Conservation (phyloP, 2,329 filamentous ascomycete species). For the Cryphonectria parasitica region DNA sequence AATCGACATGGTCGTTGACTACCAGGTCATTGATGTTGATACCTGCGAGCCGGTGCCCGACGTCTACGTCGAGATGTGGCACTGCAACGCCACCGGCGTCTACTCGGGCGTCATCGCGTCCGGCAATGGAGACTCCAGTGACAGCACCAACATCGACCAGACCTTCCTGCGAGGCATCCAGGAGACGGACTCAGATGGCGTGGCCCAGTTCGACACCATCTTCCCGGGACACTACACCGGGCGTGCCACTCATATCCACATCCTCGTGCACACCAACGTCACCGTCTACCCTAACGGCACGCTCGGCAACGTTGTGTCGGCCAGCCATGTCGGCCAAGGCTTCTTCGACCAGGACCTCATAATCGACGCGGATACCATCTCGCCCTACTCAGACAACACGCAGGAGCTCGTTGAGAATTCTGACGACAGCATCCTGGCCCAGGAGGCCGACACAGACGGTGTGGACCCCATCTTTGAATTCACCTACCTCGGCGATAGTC, state of each 20-base stretch:
- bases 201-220: conserved; percentile 45
- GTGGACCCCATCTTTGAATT: conserved; percentile 39
- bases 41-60: conserved; percentile 56
- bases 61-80: conserved; percentile 58
- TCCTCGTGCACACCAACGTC: conserved; percentile 38
- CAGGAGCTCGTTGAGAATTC: conserved; percentile 33
- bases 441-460: conserved; percentile 35
- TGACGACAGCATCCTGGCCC: conserved; percentile 35
- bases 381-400: conserved; percentile 36
- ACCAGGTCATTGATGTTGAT: conserved; percentile 49
- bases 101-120: conserved; percentile 42
- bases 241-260: conserved; percentile 52
- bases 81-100: conserved; percentile 45
- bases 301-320: conserved; percentile 37
- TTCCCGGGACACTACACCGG: conserved; percentile 52
- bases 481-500: conserved; percentile 33
- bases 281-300: conserved; percentile 47
- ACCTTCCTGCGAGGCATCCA: conserved; percentile 49
- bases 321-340: conserved; percentile 37
- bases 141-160: conserved; percentile 44
- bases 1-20: conserved; percentile 12
- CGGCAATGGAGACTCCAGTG: conserved; percentile 44
- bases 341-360: conserved; percentile 39
- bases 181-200: conserved; percentile 43
- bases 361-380: conserved; percentile 30